Evolutionary conservation across 352 stramenopile genomes (phyloP), one percentile per base, ranked within the genome.

Genomic region (Pythium insidiosum): DNA sequence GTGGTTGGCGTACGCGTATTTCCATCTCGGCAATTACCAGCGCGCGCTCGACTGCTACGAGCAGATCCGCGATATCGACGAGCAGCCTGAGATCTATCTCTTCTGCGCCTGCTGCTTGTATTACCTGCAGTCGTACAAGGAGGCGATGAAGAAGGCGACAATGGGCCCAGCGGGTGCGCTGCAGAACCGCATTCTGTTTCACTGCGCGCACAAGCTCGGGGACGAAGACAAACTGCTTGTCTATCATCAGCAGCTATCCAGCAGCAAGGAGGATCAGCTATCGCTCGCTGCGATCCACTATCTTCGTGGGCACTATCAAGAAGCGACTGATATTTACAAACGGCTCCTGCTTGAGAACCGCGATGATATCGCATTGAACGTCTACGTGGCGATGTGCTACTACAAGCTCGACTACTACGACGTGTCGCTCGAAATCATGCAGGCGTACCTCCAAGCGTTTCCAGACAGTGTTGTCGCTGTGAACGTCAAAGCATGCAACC

Each of bases 371-470:
- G 94, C 94, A 23, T 73, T 98, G 6, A 98, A 98, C 60, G 92
- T 98, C 29, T 98, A 98, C 57, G 87, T 98, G n/a, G 94, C 95
- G 42, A 97, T 98, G 89, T 98, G 91, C 56, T 98, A 98, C 64
- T 98, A 98, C 88, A 98, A 98, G 53, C 84, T 98, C 23, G 85
- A 97, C 63, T 97, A 97, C 68, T 98, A 98, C 72, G 95, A 98
- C 50, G 93, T 98, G 19, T 96, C 82, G 34, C 61, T 98, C 12
- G 94, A 98, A 68, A 97, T 97, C 56, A 88, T 98, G 48, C 83
- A 95, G 35, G 88, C 96, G 12, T 98, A 98, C 57, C 63, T 98
- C 47, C 84, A 97, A 38, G 70, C 71, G 1, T 90, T 87, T 34
- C 88, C 95, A 0, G 84, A 98, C 53, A 95, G 71, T 40, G 76